Percentiles rank a stretch among this genome's conserved stretches.
These are phyloP conservation scores for Russula dissimulans DNA, from an alignment of 768 basidiomycete genomes.

Conservation along the genomic window DNA sequence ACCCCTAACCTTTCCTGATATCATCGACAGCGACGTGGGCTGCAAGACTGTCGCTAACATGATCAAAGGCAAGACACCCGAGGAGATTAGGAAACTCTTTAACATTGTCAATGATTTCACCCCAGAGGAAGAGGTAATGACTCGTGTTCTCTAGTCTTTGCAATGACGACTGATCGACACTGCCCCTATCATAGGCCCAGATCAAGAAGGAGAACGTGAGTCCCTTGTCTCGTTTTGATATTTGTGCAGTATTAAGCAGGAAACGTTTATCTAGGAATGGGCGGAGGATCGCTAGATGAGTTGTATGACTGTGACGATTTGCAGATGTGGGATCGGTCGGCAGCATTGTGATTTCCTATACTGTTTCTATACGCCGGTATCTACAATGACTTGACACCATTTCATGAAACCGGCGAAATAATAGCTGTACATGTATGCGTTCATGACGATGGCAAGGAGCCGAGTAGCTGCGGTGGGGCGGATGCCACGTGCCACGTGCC, in stretches of 20 bases:
- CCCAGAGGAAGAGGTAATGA: constrained; percentile 88
- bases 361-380: constrained; percentile 16
- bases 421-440: neutral
- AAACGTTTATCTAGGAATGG: constrained; percentile 57
- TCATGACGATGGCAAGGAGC: too few species aligned
- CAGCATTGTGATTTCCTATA: constrained; percentile 10
- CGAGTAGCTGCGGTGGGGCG: too few species aligned
- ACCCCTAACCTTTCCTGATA: neutral
- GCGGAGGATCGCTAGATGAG: constrained; percentile 69
- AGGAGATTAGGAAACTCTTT: constrained; percentile 97
- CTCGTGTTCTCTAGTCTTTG: constrained; percentile 11
- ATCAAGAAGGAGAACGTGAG: constrained; percentile 99
- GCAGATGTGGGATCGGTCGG: neutral
- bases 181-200: constrained; percentile 53
- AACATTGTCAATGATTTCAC: constrained; percentile 99
- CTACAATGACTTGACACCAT: neutral
- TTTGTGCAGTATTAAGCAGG: neutral
- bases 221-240: constrained; percentile 12
- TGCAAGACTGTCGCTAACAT: constrained; percentile 99
- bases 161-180: neutral
- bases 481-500: neutral
- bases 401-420: constrained; percentile 1
- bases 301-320: neutral
- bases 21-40: constrained; percentile 68
- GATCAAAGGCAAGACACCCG: constrained; percentile 99